Base-by-base conservation (phyloP, 2,329 filamentous ascomycete genomes). In the Diplodia scrobiculata region DNA sequence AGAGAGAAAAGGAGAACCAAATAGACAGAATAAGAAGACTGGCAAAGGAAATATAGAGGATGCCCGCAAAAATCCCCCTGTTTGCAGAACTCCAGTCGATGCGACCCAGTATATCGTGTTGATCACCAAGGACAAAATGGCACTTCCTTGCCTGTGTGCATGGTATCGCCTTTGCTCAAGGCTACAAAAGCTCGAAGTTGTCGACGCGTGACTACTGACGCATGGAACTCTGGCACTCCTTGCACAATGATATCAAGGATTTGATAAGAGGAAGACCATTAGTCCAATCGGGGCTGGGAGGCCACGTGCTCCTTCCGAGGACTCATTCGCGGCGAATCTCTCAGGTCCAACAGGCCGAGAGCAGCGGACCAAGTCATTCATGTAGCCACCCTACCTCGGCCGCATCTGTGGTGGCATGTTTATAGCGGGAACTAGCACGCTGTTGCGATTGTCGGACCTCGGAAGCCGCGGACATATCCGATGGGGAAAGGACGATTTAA, bases 401-500 rank as follows among this genome's bases (percentile, higher is more conserved):
- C 9, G 19, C 47, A 50, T 17, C 25, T 1, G 10, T 4, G 50
- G 50, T 3, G 50, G 50, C 25, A 27, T 53, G 0, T 29, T n/a
- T 14, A 9, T n/a, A 4, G 11, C 2, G 5, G 6, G 9, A 25
- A 10, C 52, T 13, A 38, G 19, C 3, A n/a, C 14, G 29, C 10
- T 17, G 25, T 11, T 19, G 13, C n/a, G 29, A 53, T 13, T 3
- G 19, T 29, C 21, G 36, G 34, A 45, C 21, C 21, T 58, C 54
- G 60, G 60, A 63, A 41, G 21, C 34, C 32, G 25, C 36, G 21
- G 54, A 45, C 54, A 27, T 25, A 11, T 29, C 54, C 54, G 21
- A 38, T 7, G n/a, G 5, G 32, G 36, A 47, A 32, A 17, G 21
- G 29, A 50, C 27, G 34, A 14, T 21, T 34, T 7, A 48, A 13